Evolutionary conservation across 148 eudicot species (phyloP).

Genomic region (Chenopodium formosanum): DNA sequence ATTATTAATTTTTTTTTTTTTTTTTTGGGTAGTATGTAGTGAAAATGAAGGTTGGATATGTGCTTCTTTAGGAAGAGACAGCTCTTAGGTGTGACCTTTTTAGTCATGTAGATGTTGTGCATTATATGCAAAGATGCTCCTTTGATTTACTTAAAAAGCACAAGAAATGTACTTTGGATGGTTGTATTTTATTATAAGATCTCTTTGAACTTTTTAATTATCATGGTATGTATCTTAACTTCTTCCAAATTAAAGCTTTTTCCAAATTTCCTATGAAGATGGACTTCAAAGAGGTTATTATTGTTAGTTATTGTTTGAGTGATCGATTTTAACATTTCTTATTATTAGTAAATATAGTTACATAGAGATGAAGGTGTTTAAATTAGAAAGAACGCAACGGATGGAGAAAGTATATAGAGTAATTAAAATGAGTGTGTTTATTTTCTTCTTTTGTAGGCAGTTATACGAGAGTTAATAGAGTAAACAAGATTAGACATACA

Average conservation of each 20-base stretch:
- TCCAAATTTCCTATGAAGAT: background rate
- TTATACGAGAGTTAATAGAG: too few relatives aligned
- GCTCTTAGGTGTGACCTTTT: background rate
- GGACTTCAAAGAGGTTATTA: background rate
- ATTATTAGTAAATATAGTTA: too few relatives aligned
- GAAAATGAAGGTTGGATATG: background rate
- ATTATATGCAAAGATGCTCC: background rate
- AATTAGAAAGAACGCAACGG: too few relatives aligned
- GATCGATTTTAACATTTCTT: background rate
- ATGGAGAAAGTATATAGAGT: too few relatives aligned
- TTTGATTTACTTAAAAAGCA: background rate
- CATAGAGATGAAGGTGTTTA: too few relatives aligned
- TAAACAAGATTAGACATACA: too few relatives aligned
- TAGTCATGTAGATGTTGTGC: background rate
- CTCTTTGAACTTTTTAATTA: too few relatives aligned
- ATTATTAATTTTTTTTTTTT: background rate
- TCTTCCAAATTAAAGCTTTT: background rate
- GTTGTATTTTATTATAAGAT: too few relatives aligned
- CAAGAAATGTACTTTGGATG: too few relatives aligned
- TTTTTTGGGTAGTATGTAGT: background rate
- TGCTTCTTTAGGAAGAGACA: background rate
- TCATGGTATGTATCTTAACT: background rate
- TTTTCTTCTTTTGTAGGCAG: too few relatives aligned
- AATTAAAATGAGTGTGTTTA: too few relatives aligned
- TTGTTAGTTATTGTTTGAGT: background rate